Evolutionary conservation across 306 rosid genomes (phyloP).

Genomic region (Myrica gale): DNA sequence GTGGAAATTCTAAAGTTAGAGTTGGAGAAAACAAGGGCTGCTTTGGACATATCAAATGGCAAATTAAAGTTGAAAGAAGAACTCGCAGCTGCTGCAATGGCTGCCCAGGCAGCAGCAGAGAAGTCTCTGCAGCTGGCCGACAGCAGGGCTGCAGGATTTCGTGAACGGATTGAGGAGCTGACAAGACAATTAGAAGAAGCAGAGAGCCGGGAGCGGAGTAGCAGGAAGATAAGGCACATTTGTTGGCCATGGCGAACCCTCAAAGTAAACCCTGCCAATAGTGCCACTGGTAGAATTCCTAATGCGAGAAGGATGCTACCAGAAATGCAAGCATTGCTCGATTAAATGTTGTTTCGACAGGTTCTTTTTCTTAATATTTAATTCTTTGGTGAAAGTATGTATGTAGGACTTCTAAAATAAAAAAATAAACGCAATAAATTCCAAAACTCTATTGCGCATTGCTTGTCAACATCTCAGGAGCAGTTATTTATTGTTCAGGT

Average conservation of each 20-base stretch:
- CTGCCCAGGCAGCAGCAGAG: conserved; percentile 86
- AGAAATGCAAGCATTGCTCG: conserved; percentile 36
- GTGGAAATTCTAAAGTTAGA: conserved; percentile 70
- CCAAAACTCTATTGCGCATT: too few relatives aligned
- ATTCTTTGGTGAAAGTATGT: too few relatives aligned
- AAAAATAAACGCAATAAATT: too few relatives aligned
- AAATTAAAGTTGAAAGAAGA: conserved; percentile 71
- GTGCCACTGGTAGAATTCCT: conserved; percentile 33
- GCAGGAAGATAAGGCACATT: conserved; percentile 44
- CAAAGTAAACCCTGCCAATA: conserved; percentile 33
- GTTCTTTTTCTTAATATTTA: too few relatives aligned
- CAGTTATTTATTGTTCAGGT: too few relatives aligned
- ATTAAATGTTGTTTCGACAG: too few relatives aligned
- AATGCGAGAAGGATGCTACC: conserved; percentile 56
- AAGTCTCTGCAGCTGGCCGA: conserved; percentile 68
- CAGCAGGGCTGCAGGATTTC: conserved; percentile 58
- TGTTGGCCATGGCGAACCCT: conserved; percentile 86
- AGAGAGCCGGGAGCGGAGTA: conserved; percentile 54
- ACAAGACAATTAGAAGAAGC: conserved; percentile 62
- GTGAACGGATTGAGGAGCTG: conserved; percentile 50
- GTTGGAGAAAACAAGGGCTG: conserved; percentile 64
- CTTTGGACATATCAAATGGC: conserved; percentile 60
- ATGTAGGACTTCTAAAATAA: too few relatives aligned
- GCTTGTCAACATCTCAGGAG: too few relatives aligned
- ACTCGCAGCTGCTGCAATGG: conserved; percentile 69